These are phyloP conservation scores for Silene noctiflora DNA, from an alignment of 179 eudicot genomes.

Conservation along the genomic window DNA sequence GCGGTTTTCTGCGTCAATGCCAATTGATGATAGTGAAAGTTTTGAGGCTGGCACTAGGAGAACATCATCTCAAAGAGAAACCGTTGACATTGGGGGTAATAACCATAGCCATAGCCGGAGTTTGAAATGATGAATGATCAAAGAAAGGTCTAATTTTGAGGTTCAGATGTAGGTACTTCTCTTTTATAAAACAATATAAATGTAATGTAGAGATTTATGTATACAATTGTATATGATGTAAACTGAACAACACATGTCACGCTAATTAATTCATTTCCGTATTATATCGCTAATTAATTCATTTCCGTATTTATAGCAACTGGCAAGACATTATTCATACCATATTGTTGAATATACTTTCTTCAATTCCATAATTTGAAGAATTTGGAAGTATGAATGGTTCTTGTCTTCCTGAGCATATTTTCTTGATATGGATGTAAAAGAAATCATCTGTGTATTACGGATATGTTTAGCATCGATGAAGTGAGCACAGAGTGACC, in stretches of 20 bases:
- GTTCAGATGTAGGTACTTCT: background rate
- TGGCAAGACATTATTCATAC: too few relatives aligned
- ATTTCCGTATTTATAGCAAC: background rate
- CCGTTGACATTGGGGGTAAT: background rate
- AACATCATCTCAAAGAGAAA: constrained; percentile 25
- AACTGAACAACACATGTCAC: background rate
- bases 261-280: background rate
- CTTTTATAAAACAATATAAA: background rate
- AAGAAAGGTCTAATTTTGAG: background rate
- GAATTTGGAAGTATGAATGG: background rate
- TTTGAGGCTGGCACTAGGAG: constrained; percentile 30
- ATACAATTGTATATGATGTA: background rate
- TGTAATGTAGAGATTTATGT: background rate
- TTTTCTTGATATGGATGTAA: background rate
- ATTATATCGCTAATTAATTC: background rate
- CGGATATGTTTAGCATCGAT: background rate
- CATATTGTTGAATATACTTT: too few relatives aligned
- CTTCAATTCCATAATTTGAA: background rate
- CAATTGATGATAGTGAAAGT: constrained; percentile 18
- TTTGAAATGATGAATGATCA: constrained; percentile 1
- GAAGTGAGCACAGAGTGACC: background rate
- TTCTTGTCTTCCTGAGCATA: background rate
- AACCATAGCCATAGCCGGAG: background rate
- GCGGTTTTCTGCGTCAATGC: constrained; percentile 28
- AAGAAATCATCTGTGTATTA: background rate